Percentiles rank a stretch among this genome's conserved stretches.
phyloP scores from a whole-genome alignment of 1,139 yeast genomes.

The Casaregolazyma lundiana region DNA sequence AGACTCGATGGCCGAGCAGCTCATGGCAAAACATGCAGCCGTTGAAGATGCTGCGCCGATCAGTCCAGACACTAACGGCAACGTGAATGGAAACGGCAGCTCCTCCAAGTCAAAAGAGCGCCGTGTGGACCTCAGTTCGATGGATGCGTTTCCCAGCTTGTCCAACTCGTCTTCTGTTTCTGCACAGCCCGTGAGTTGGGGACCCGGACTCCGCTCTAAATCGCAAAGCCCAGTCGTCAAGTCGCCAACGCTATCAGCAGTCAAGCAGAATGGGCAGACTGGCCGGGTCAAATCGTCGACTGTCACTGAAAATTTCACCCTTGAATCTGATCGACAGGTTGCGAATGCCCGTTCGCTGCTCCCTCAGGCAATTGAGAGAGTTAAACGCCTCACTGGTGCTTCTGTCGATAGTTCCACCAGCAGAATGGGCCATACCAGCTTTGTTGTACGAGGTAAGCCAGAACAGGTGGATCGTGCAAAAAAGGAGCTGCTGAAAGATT shows the following conservation, averaged over 20 bases:
- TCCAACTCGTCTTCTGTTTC: slow-evolving; percentile 3
- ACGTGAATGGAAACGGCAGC: slow-evolving; percentile 5
- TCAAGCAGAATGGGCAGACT: slow-evolving; percentile 1
- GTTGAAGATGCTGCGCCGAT: slow-evolving; percentile 10
- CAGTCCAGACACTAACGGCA: slow-evolving; percentile 6
- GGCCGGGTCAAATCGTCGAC: slow-evolving; percentile 21
- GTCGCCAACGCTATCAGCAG: slow-evolving; percentile 7
- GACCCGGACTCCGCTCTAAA: slow-evolving; percentile 20
- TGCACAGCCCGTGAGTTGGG: slow-evolving; percentile 33
- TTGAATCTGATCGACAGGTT: slow-evolving; percentile 23
- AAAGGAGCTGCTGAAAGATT: slow-evolving; percentile 67
- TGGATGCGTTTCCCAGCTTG: slow-evolving; percentile 65
- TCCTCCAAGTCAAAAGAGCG: slow-evolving; percentile 9
- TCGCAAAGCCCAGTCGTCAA: slow-evolving; percentile 11
- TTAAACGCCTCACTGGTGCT: slow-evolving; percentile 59
- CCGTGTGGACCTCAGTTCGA: slow-evolving; percentile 24
- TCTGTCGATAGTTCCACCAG: slow-evolving; percentile 83
- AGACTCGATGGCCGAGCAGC: slow-evolving; percentile 25
- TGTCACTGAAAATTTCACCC: slow-evolving; percentile 26
- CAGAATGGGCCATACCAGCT: slow-evolving; percentile 72
- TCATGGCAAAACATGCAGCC: slow-evolving; percentile 28
- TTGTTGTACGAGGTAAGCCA: slow-evolving; percentile 74
- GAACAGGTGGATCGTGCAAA: slow-evolving; percentile 67
- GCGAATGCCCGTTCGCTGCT: slow-evolving; percentile 22
- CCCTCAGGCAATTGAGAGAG: slow-evolving; percentile 42